phyloP scores from a whole-genome alignment of 2,329 filamentous ascomycete species.

The Penicillium janthinellum region DNA sequence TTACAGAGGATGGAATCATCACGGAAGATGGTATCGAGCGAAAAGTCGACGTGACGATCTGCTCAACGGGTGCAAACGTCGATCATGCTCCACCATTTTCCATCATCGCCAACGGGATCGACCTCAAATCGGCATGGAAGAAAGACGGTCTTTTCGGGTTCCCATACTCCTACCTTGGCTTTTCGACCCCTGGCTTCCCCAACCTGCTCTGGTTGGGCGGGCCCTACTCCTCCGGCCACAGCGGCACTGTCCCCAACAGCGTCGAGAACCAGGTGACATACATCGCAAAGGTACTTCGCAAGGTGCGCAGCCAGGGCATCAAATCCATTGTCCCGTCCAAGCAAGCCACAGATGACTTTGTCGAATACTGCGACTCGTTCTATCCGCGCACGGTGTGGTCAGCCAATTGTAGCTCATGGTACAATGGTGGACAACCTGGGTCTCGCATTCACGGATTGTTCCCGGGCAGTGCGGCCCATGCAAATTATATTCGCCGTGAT shows the following conservation, averaged over 20 bases:
- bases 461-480: slow-evolving; percentile 67
- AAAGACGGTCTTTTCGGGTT: slow-evolving; percentile 59
- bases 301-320: slow-evolving; percentile 67
- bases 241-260: slow-evolving; percentile 67
- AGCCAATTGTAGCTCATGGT: slow-evolving; percentile 68
- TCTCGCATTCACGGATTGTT: slow-evolving; percentile 68
- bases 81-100: slow-evolving; percentile 63
- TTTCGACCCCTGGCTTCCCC: slow-evolving; percentile 66
- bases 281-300: slow-evolving; percentile 67
- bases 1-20: slow-evolving; percentile 63
- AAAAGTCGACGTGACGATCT: slow-evolving; percentile 66
- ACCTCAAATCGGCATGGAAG: slow-evolving; percentile 61
- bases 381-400: slow-evolving; percentile 54
- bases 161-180: slow-evolving; percentile 68
- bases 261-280: slow-evolving; percentile 68
- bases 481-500: slow-evolving; percentile 59
- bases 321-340: slow-evolving; percentile 60
- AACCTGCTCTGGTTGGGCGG: slow-evolving; percentile 68
- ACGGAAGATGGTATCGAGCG: slow-evolving; percentile 59
- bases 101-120: slow-evolving; percentile 57
- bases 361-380: slow-evolving; percentile 50
- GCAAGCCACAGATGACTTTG: slow-evolving; percentile 61
- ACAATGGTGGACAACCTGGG: slow-evolving; percentile 66
- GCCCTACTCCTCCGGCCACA: slow-evolving; percentile 60
- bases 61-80: slow-evolving; percentile 67